Percentiles rank a stretch among this genome's conserved stretches.
These are phyloP conservation scores for Nannizziopsis barbatae DNA, from an alignment of 2,329 filamentous ascomycete genomes.

Conservation along the genomic window DNA sequence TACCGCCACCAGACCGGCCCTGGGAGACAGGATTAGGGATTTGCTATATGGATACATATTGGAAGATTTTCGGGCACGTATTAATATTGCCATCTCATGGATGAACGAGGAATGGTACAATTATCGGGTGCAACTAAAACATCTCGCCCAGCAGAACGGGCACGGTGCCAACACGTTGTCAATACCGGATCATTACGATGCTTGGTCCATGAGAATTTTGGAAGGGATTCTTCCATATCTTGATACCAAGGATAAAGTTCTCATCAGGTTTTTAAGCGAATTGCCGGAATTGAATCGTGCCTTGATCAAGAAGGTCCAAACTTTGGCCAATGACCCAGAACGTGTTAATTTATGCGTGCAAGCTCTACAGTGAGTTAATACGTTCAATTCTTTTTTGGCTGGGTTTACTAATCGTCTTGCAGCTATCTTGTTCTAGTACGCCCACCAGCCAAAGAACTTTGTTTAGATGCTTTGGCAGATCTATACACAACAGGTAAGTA, in stretches of 20 bases:
- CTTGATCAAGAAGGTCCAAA: conserved; percentile 61
- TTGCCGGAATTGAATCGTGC: conserved; percentile 65
- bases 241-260: conserved; percentile 77
- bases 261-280: conserved; percentile 85
- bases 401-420: background rate
- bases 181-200: conserved; percentile 55
- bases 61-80: conserved; percentile 80
- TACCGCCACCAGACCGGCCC: conserved; percentile 23
- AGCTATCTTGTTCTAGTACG: conserved; percentile 48
- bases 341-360: conserved; percentile 49
- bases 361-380: conserved; percentile 42
- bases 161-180: conserved; percentile 39
- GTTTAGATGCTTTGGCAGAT: conserved; percentile 47
- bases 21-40: conserved; percentile 61
- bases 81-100: conserved; percentile 87
- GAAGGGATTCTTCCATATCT: conserved; percentile 84
- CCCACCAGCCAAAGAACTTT: conserved; percentile 48
- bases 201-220: conserved; percentile 68
- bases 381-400: background rate
- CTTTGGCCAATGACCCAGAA: conserved; percentile 53
- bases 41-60: conserved; percentile 74
- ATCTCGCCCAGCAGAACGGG: conserved; percentile 34
- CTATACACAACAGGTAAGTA: conserved; percentile 46
- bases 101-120: conserved; percentile 98
- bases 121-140: conserved; percentile 51